Base-by-base conservation (phyloP, 2,329 filamentous ascomycete genomes). In the Diaporthe sp. region DNA sequence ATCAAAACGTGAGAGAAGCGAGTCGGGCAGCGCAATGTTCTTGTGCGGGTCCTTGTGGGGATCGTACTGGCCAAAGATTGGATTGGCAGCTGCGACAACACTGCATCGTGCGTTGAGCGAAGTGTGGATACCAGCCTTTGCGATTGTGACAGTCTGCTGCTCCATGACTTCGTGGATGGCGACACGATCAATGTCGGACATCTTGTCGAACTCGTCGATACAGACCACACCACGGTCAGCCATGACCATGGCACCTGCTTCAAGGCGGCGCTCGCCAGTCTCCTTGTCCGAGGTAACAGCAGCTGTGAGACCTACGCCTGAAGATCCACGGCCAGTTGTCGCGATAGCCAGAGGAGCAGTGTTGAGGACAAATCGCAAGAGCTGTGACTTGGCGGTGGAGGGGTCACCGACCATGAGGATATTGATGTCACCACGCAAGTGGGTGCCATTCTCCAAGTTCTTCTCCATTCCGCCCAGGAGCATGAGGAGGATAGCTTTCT, bases 81-180 rank as follows among this genome's bases (percentile, higher is more conserved):
- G 97, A 83, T 99, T 99, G 76, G 97, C 97, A 22, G 97, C 97
- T 57, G 97, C 97, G 80, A 99, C 91, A 77, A 99, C 97, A 85
- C 95, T 98, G 86, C 97, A 99, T 74, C 97, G 93, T 72, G 97
- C 97, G 82, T 99, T 99, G 76, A 99, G 88, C 3, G 96, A 98
- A 0, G 97, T 99, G 85, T 99, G 97, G 75, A 99, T 99, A 78
- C 97, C 97, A 1, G 97, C 97, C 86, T 99, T 99, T 71, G 97
- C 97, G 81, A 99, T 99, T 19, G 97, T 99, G 76, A 99, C 97
- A 0, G 97, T 99, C 86, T 99, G 97, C 86, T 99, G 97, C 86
- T 99, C 97, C 97, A 99, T 99, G 79, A 99, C 97, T 94, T 99
- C 97, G 90, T 99, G 97, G 80, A 99, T 99, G 62, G 97, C 97